phyloP scores from a whole-genome alignment of 495 filamentous ascomycete species.

The Aspergillus baeticus region DNA sequence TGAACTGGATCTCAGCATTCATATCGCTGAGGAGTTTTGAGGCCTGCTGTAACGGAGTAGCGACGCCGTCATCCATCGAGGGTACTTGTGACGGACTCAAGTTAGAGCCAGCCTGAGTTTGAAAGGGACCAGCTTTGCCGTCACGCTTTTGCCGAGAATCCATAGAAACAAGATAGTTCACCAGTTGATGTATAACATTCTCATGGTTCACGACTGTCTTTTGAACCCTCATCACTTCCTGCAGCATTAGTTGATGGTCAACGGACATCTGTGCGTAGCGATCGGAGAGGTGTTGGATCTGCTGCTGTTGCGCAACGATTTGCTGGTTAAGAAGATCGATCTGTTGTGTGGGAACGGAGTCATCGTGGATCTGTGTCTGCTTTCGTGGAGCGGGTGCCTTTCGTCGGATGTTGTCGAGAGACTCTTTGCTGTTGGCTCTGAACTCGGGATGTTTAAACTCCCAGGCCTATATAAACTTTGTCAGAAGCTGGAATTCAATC shows the following conservation, averaged over 20 bases:
- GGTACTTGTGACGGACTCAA: conserved; percentile 44
- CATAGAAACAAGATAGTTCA: conserved; percentile 65
- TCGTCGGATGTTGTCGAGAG: conserved; percentile 91
- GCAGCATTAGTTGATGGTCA: conserved; percentile 81
- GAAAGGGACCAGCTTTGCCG: conserved; percentile 54
- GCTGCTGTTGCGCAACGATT: conserved; percentile 85
- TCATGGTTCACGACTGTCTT: conserved; percentile 86
- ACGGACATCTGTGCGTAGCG: conserved; percentile 81
- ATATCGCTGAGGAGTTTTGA: conserved; percentile 82
- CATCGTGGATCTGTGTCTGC: conserved; percentile 59
- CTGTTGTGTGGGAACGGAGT: conserved; percentile 80
- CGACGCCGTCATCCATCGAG: conserved; percentile 65
- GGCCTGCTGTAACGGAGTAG: conserved; percentile 84
- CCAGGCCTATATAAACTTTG: conserved; percentile 64
- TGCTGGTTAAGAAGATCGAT: conserved; percentile 87
- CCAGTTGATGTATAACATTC: conserved; percentile 70
- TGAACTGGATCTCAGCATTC: conserved; percentile 74
- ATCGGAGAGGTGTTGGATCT: conserved; percentile 81
- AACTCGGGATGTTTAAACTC: conserved; percentile 99
- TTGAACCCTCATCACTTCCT: conserved; percentile 83
- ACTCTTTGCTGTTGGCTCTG: conserved; percentile 91
- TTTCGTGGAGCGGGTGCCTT: conserved; percentile 95
- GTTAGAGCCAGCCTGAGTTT: conserved; percentile 33
- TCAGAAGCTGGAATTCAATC: conserved; percentile 10
- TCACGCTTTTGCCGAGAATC: conserved; percentile 65